Conservation (phyloP, 177 flowering plant species). For the Telopea speciosissima region DNA sequence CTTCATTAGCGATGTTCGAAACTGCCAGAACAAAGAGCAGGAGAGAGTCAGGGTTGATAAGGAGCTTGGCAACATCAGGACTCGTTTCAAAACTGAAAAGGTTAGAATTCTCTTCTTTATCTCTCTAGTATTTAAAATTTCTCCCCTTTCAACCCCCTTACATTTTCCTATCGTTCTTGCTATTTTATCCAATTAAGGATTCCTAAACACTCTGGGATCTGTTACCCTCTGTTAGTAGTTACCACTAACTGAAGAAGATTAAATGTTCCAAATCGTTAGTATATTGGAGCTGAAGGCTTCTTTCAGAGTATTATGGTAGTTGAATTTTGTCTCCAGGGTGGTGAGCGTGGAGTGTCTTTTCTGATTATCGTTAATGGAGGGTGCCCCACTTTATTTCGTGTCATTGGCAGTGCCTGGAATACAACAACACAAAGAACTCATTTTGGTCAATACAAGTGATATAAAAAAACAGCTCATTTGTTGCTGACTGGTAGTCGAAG, state of each 20-base stretch:
- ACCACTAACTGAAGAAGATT: background rate
- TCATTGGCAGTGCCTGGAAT: too few relatives aligned
- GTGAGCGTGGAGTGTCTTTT: background rate
- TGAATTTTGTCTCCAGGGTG: background rate
- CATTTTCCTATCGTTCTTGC: background rate
- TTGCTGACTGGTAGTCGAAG: background rate
- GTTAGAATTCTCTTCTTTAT: slow-evolving; percentile 38
- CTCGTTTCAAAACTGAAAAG: slow-evolving; percentile 92
- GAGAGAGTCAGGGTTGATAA: slow-evolving; percentile 92
- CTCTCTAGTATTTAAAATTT: background rate
- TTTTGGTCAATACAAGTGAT: background rate
- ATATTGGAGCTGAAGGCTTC: background rate
- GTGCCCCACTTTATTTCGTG: background rate
- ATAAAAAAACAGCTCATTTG: background rate
- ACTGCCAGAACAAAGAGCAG: slow-evolving; percentile 91
- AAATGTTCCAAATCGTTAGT: background rate
- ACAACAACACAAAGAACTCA: too few relatives aligned
- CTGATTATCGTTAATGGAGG: background rate
- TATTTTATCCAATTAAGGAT: too few relatives aligned
- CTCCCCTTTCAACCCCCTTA: background rate
- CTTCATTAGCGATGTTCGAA: slow-evolving; percentile 93
- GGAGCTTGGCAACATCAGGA: slow-evolving; percentile 92
- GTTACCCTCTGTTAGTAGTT: background rate
- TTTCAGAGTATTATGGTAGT: background rate
- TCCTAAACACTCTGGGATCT: background rate